Base-by-base conservation (phyloP, 164 flowering plant genomes). In the Akebia trifoliata region DNA sequence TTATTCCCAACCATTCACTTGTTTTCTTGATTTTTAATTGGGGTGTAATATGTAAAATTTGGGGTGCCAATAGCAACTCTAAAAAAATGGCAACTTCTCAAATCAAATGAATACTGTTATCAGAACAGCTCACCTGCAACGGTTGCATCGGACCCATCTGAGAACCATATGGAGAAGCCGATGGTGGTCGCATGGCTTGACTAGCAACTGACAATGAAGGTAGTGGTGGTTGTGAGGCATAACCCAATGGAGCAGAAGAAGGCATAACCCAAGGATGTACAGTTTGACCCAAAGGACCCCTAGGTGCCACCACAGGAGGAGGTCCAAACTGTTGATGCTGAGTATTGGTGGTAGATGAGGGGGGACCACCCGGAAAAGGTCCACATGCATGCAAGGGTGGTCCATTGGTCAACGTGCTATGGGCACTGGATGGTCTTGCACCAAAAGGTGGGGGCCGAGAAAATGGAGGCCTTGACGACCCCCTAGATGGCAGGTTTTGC, bases 381-480 rank as follows among this genome's bases (percentile, higher is more conserved):
- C 78, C 77, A 1, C 74, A 62, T 8, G 64, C 55, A 65, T 65
- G 50, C 58, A 60, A 15, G 8, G 83, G 78, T 2, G 90, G 94
- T 14, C 95, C 95, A 72, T 86, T 87, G 48, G 72, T 77, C 17
- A 67, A 11, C 5, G 74, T 36, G 54, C 66, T 68, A 6, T 58
- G 67, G 2, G 61, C 50, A 50, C 70, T 61, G 8, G 70, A 66
- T 2, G 85, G 82, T 43, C 90, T 80, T 4, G 78, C 54, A 21
- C 73, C 78, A 54, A 76, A 71, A 48, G 78, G 77, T 0, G 80
- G 68, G 1, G 82, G 66, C 53, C 76, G 85, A 56, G 68, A 61
- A 56, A 57, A 51, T 52, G 84, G 80, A 28, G 79, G 75, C 36
- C 81, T 87, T 31, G 68, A 56, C 1, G 85, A 84, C 59, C 88